Evolutionary conservation across 306 rosid species (phyloP).

Genomic region (Mimosa pudica): DNA sequence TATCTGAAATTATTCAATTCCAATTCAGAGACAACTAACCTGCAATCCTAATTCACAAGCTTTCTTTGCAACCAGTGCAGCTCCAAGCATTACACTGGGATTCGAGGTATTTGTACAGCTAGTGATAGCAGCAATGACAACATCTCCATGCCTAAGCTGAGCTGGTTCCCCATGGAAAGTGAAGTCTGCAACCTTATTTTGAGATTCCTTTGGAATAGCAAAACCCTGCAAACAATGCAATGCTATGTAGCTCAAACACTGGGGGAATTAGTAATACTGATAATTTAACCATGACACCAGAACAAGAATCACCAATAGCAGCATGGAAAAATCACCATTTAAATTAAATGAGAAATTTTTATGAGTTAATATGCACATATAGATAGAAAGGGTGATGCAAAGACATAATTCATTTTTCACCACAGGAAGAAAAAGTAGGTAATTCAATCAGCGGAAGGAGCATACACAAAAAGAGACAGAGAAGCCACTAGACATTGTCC

Average conservation of each 20-base stretch:
- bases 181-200: conserved; percentile 69
- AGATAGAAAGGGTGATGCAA: not conserved
- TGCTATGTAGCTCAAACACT: conserved; percentile 39
- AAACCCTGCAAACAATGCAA: conserved; percentile 69
- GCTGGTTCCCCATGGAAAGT: conserved; percentile 66
- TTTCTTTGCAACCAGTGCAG: conserved; percentile 98
- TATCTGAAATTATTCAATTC: conserved; percentile 14
- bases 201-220: conserved; percentile 84
- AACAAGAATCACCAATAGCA: conserved; percentile 15
- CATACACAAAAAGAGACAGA: not conserved
- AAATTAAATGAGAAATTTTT: not conserved
- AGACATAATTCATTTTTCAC: conserved; percentile 8
- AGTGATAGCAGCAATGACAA: conserved; percentile 97
- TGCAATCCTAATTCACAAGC: conserved; percentile 95
- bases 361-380: conserved; percentile 1
- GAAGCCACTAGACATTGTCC: not conserved
- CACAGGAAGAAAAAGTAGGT: not conserved
- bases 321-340: not conserved
- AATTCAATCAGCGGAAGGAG: not conserved
- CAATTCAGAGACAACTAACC: conserved; percentile 57
- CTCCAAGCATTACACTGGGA: conserved; percentile 99
- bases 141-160: conserved; percentile 92
- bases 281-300: no score
- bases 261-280: not conserved
- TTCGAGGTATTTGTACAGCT: conserved; percentile 99